Conservation (phyloP, 2,329 filamentous ascomycete species). For the Metarhizium robertsii region DNA sequence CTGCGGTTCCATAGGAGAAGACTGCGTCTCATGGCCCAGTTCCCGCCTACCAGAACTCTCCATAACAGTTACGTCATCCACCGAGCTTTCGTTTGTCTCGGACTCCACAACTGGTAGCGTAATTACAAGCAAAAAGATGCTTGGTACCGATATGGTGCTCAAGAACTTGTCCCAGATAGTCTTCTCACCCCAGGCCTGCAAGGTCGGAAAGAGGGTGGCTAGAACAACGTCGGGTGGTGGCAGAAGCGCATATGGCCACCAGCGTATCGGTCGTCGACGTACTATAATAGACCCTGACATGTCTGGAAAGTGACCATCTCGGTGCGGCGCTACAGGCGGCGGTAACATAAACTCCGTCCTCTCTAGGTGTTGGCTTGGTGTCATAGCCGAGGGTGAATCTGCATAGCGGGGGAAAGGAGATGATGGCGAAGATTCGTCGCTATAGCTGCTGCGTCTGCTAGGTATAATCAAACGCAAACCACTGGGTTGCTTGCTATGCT, state of each 20-base stretch:
- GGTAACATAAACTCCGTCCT: conserved; percentile 49
- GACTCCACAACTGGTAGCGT: conserved; percentile 87
- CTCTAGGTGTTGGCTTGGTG: conserved; percentile 29
- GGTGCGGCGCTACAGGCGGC: conserved; percentile 24
- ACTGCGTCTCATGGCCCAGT: conserved; percentile 21
- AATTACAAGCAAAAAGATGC: conserved; percentile 79
- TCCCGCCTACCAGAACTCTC: conserved; percentile 19
- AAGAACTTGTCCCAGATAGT: conserved; percentile 75
- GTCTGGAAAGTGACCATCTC: conserved; percentile 37
- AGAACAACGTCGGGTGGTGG: conserved; percentile 64
- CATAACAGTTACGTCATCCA: conserved; percentile 14
- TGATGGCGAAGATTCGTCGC: conserved; percentile 36
- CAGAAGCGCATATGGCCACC: conserved; percentile 74
- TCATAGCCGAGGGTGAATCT: conserved; percentile 44
- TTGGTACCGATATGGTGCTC: conserved; percentile 76
- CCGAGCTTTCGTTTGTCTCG: conserved; percentile 39
- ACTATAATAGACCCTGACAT: conserved; percentile 28
- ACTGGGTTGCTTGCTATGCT: conserved; percentile 10
- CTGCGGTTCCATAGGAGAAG: conserved; percentile 25
- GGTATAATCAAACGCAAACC: conserved; percentile 37
- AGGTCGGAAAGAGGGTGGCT: conserved; percentile 75
- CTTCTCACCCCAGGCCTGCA: conserved; percentile 75
- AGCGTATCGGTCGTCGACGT: conserved; percentile 42
- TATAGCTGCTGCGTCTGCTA: conserved; percentile 31
- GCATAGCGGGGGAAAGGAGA: conserved; percentile 62